Percentiles rank a stretch among this genome's conserved stretches.
Evolutionary conservation across 495 filamentous ascomycete genomes (phyloP).

Genomic region (Penicillium ucsense): DNA sequence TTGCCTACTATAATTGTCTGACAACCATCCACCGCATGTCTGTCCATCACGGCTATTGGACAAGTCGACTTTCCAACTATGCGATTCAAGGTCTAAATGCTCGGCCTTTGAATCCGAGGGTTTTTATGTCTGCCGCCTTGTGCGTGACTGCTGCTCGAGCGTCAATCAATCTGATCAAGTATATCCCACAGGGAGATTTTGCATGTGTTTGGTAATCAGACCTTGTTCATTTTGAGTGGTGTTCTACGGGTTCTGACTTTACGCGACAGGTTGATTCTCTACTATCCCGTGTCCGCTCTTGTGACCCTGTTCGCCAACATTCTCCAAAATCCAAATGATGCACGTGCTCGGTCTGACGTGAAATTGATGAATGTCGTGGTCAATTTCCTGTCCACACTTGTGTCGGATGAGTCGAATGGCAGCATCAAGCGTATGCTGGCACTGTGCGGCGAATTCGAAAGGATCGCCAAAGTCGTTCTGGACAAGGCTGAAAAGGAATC

Average conservation of each 20-base stretch:
- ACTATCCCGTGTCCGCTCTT: slow-evolving; percentile 92
- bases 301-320: slow-evolving; percentile 97
- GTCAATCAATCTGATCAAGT: slow-evolving; percentile 87
- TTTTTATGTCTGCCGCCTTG: slow-evolving; percentile 87
- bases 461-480: slow-evolving; percentile 86
- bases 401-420: slow-evolving; percentile 65
- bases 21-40: slow-evolving; percentile 99
- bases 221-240: background rate
- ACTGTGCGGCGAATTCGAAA: slow-evolving; percentile 88
- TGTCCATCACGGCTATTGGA: slow-evolving; percentile 97
- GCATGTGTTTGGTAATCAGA: slow-evolving; percentile 82
- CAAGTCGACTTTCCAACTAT: slow-evolving; percentile 86
- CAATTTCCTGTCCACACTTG: slow-evolving; percentile 74
- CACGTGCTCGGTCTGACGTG: slow-evolving; percentile 77
- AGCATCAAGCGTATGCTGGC: slow-evolving; percentile 87
- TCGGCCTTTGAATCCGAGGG: slow-evolving; percentile 79
- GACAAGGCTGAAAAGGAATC: slow-evolving; percentile 82
- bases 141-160: slow-evolving; percentile 88
- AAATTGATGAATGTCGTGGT: slow-evolving; percentile 88
- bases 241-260: background rate
- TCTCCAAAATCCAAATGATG: slow-evolving; percentile 88
- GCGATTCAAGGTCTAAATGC: slow-evolving; percentile 90
- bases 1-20: slow-evolving; percentile 94
- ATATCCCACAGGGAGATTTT: slow-evolving; percentile 91
- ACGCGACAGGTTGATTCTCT: slow-evolving; percentile 71